Conservation (phyloP, 176 grass and related monocot species). For the Bolboschoenus planiculmis region DNA sequence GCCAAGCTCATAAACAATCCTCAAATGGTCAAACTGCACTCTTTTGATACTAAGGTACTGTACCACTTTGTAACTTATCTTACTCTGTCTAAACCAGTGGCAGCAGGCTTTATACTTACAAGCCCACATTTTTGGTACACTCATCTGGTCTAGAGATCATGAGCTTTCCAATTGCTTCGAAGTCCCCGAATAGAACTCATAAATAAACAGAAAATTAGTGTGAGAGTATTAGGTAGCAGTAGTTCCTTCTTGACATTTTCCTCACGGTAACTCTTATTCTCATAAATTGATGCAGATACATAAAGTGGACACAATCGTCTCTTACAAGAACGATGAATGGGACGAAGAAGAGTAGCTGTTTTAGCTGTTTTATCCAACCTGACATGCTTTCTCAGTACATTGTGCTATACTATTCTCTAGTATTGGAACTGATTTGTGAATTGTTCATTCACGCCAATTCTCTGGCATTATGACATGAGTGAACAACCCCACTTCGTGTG, state of each 20-base stretch:
- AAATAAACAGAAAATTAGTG: background rate
- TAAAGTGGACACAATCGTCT: slow-evolving; percentile 95
- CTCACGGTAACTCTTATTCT: background rate
- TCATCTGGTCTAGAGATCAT: background rate
- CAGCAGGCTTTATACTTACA: background rate
- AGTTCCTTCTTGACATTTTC: background rate
- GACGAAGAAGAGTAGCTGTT: slow-evolving; percentile 47
- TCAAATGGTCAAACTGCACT: slow-evolving; percentile 97
- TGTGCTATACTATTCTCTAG: slow-evolving; percentile 8
- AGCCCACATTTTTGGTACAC: background rate
- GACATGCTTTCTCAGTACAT: background rate
- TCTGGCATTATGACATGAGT: slow-evolving; percentile 7
- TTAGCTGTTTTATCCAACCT: background rate
- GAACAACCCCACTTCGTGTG: slow-evolving; percentile 1
- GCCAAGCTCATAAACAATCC: slow-evolving; percentile 90
- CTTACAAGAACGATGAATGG: slow-evolving; percentile 86
- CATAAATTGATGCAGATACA: slow-evolving; percentile 60
- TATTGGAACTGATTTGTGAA: slow-evolving; percentile 43
- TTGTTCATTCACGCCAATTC: slow-evolving; percentile 80
- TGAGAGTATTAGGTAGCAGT: background rate
- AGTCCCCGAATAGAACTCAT: background rate
- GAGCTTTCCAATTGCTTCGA: background rate
- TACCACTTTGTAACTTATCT: background rate
- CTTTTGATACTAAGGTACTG: slow-evolving; percentile 93
- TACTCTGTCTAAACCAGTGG: background rate